phyloP scores from a whole-genome alignment of 2,329 filamentous ascomycete genomes.

The Hypoxylon sp. region DNA sequence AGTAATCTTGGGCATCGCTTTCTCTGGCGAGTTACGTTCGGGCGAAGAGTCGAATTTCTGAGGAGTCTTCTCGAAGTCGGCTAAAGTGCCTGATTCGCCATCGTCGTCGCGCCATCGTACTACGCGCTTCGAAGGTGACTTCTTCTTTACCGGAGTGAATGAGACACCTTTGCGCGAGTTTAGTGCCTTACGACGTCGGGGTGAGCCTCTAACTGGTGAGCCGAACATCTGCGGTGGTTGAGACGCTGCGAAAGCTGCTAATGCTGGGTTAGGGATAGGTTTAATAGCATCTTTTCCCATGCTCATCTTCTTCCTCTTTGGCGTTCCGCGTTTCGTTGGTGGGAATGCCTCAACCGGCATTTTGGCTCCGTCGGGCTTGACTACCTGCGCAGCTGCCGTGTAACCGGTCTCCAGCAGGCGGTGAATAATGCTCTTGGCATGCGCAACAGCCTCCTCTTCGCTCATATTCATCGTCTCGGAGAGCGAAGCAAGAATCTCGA shows the following conservation, averaged over 20 bases:
- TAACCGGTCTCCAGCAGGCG: slow-evolving; percentile 84
- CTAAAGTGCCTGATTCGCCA: slow-evolving; percentile 83
- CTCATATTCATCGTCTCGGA: slow-evolving; percentile 85
- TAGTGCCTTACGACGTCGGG: slow-evolving; percentile 80
- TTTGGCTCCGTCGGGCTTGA: slow-evolving; percentile 86
- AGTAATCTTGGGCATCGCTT: slow-evolving; percentile 62
- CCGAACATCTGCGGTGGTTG: slow-evolving; percentile 59
- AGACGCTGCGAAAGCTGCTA: slow-evolving; percentile 55
- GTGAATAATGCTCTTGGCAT: slow-evolving; percentile 82
- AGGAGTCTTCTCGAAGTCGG: slow-evolving; percentile 93
- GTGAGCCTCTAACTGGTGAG: slow-evolving; percentile 82
- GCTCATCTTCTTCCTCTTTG: slow-evolving; percentile 76
- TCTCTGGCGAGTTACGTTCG: slow-evolving; percentile 66
- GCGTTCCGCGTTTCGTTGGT: slow-evolving; percentile 80
- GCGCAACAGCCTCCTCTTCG: slow-evolving; percentile 84
- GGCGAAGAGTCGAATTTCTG: slow-evolving; percentile 75
- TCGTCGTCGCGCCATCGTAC: slow-evolving; percentile 95
- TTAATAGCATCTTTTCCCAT: slow-evolving; percentile 57
- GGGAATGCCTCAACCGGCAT: slow-evolving; percentile 76
- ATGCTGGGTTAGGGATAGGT: slow-evolving; percentile 62
- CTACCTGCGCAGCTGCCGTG: slow-evolving; percentile 82
- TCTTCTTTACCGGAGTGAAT: slow-evolving; percentile 87
- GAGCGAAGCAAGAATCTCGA: slow-evolving; percentile 89
- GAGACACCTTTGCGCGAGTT: slow-evolving; percentile 78
- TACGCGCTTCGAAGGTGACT: slow-evolving; percentile 77